A percentile compares a stretch with the other conserved stretches of the same genome.
phyloP scores from a whole-genome alignment of 371 early-diverging fungal genomes.

The Circinella umbellata region DNA sequence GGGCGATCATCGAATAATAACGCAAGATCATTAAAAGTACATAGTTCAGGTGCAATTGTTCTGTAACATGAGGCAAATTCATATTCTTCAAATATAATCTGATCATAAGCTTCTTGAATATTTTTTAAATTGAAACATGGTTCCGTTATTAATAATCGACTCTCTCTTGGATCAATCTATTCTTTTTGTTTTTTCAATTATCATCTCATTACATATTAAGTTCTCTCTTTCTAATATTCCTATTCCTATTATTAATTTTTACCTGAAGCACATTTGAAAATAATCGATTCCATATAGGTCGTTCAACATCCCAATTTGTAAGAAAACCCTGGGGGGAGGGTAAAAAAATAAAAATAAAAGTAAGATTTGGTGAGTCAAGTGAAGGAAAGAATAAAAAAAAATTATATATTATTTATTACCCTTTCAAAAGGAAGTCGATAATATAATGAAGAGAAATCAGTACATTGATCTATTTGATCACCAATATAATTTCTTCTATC shows the following conservation, averaged over 20 bases:
- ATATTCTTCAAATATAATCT: constrained; percentile 87
- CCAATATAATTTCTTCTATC: constrained; percentile 69
- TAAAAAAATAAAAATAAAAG: neutral
- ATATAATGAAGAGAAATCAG: constrained; percentile 76
- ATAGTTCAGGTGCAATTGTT: constrained; percentile 54
- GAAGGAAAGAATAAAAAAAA: neutral
- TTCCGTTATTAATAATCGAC: constrained; percentile 75
- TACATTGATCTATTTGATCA: constrained; percentile 70
- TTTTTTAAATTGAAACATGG: constrained; percentile 80
- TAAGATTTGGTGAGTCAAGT: neutral
- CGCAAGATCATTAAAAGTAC: constrained; percentile 58
- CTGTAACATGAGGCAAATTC: constrained; percentile 71
- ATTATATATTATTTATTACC: constrained; percentile 34
- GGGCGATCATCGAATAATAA: constrained; percentile 49
- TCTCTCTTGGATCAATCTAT: constrained; percentile 67
- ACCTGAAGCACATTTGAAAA: constrained; percentile 66
- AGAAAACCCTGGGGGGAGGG: constrained; percentile 64
- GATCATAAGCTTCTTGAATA: constrained; percentile 76
- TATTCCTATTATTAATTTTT: constrained; percentile 6
- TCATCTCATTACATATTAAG: neutral
- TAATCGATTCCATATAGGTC: constrained; percentile 79
- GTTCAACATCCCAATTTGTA: constrained; percentile 80
- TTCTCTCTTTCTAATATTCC: neutral
- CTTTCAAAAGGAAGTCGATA: constrained; percentile 83
- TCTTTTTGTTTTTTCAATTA: neutral